Base-by-base conservation (phyloP, 1,139 yeast species). In the Debaryomyces coudertii region DNA sequence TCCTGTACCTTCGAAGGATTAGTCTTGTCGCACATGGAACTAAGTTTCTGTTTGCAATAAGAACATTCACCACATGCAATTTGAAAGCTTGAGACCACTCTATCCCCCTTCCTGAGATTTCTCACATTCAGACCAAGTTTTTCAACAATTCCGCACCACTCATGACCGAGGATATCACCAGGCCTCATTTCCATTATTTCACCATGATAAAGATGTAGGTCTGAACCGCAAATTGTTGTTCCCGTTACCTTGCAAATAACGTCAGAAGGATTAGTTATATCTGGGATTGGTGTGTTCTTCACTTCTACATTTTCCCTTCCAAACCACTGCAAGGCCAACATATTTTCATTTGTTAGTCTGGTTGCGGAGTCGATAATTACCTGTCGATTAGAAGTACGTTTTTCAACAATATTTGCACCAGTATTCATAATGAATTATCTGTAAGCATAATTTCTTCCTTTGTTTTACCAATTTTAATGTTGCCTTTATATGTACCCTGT, bases 61-160 rank as follows among this genome's bases (percentile, higher is more conserved):
- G 81, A 80, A 43, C 89, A 80, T 59, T 74, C 73, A 58, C 90
- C 73, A 50, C 89, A 83, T 22, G 93, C 90, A 50, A 85, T 75
- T 53, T 84, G 83, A 2, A 89, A 89, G 62, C 84, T 61, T 41
- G 57, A 47, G 5, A 61, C 61, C 7, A 66, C 71, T 47, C 64
- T 57, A 47, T 66, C 70, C 40, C 70, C 71, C 25, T 61, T 61
- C 42, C 61, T 60, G 34, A 65, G 53, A 12, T 51, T 51, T 20
- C 53, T 54, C 11, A 66, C 68, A 20, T 57, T 59, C 30, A 55
- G 51, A 15, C 71, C 71, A 36, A 66, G 44, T 28, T 58, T 65
- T 20, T 64, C 45, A 33, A 66, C 58, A 45, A 61, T 63, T 34
- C 71, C 71, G 7, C 66, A 47, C 34, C 68, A 59, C 52, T 66